Evolutionary conservation across 257 asterid genomes (phyloP), one percentile per base, ranked within the genome.

Genomic region (Paraleonurus japonicus): DNA sequence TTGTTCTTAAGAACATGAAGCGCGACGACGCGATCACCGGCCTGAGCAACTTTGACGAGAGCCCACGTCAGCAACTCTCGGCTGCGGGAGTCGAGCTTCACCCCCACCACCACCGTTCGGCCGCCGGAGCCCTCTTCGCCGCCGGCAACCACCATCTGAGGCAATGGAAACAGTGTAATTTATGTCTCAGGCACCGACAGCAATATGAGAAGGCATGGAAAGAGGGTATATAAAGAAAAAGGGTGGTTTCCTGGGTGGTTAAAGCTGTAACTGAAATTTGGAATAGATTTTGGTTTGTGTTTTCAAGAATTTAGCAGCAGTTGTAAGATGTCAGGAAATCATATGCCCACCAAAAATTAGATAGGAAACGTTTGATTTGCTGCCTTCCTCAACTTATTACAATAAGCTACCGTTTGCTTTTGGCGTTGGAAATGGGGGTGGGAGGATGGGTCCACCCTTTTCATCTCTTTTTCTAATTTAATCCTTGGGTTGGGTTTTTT

Each of bases 51-150:
- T 70, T 95, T 95, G 26, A 95, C 98, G 43, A 95, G 81, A 74
- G 98, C 95, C 99, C 99, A 95, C 69, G 99, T 95, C 51, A 95
- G 92, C 73, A 95, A 74, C 71, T 95, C 98, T 58, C 92, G 79
- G 76, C 98, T 88, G 51, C 70, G 84, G 8, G 83, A 73, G 81
- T 92, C 95, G 61, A 95, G 71, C 83, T 92, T 95, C 53, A 95
- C 90, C 4, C 98, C 99, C 12, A 95, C 99, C 59, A 95, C 86
- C 75, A 88, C 90, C 66, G 93, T 81, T 70, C 95, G 83, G 39
- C 83, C 81, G 65, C 80, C 86, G 71, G 75, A 71, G 69, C 73
- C 26, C 61, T 65, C 82, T 26, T 70, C 86, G 32, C 80, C 85
- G 72, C 83, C 81, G 74, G 80, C 75, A 27, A 70, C 84, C 77